phyloP scores from a whole-genome alignment of 495 filamentous ascomycete species.

The Cercophora samala region DNA sequence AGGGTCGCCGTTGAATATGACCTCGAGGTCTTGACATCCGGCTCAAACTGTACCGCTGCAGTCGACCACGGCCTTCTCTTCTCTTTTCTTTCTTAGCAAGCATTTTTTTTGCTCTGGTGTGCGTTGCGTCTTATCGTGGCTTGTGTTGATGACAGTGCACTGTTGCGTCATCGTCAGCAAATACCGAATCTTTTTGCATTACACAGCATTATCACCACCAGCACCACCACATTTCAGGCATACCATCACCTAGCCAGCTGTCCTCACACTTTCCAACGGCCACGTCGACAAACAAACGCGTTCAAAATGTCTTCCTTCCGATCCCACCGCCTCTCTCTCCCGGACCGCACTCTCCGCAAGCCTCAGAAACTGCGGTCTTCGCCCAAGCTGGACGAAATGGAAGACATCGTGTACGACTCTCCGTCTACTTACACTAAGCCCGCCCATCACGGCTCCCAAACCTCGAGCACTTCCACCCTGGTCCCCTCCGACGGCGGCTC shows the following conservation, averaged over 20 bases:
- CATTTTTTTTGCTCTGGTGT: not conserved
- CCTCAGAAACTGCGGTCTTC: not conserved
- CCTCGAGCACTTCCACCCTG: conserved; percentile 19
- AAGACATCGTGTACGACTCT: conserved; percentile 3
- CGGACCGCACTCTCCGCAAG: conserved; percentile 3
- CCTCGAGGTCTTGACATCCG: conserved; percentile 10
- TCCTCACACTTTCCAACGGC: too few species aligned
- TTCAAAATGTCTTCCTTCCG: conserved; percentile 18
- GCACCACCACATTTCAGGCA: too few species aligned
- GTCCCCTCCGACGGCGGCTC: conserved; percentile 20
- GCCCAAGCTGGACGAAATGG: conserved; percentile 2
- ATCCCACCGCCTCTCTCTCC: conserved; percentile 6
- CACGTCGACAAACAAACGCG: not conserved
- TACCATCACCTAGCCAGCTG: too few species aligned
- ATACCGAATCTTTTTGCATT: not conserved
- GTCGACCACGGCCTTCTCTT: not conserved
- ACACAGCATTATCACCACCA: conserved; percentile 6
- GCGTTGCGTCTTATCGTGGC: not conserved
- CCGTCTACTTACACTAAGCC: not conserved
- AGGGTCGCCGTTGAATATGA: conserved; percentile 16
- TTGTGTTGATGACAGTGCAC: not conserved
- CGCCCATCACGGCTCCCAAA: not conserved
- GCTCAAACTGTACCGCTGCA: conserved; percentile 5
- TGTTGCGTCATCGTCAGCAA: not conserved
- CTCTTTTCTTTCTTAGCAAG: too few species aligned